Evolutionary conservation across 192 early-diverging fungal genomes (phyloP).

Genomic region (Mortierella claussenii): DNA sequence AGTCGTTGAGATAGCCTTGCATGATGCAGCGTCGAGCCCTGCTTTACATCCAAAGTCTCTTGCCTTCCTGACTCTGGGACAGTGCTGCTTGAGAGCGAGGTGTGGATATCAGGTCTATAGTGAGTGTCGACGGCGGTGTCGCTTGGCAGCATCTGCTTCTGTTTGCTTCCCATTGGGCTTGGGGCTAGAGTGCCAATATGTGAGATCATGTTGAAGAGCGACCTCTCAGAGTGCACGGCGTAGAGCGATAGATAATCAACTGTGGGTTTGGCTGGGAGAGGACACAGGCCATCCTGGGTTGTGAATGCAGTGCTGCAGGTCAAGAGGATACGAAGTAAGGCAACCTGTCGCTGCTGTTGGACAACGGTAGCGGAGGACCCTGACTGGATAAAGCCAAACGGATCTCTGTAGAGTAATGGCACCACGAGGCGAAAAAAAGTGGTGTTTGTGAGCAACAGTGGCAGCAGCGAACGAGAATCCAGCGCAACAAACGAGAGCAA

Average conservation of each 20-base stretch:
- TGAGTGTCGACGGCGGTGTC: no score
- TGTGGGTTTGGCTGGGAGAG: neutral
- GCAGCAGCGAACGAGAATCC: slow-evolving; percentile 2
- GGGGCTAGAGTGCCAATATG: neutral
- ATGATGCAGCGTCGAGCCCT: no score
- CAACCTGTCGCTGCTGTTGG: neutral
- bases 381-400: slow-evolving; percentile 5
- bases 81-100: no score
- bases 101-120: no score
- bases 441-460: slow-evolving; percentile 13
- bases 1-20: no score
- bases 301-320: neutral
- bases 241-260: slow-evolving; percentile 29
- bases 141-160: neutral
- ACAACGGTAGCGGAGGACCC: neutral
- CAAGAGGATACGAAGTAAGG: slow-evolving; percentile 12
- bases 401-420: slow-evolving; percentile 16
- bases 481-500: slow-evolving; percentile 2
- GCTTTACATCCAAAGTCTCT: no score
- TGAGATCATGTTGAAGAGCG: neutral
- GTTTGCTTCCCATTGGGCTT: neutral
- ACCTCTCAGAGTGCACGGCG: slow-evolving; percentile 19
- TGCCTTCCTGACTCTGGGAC: no score
- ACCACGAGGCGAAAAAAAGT: slow-evolving; percentile 25
- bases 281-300: neutral